phyloP scores from a whole-genome alignment of 1,284 basidiomycete genomes.

The Malassezia globosa region DNA sequence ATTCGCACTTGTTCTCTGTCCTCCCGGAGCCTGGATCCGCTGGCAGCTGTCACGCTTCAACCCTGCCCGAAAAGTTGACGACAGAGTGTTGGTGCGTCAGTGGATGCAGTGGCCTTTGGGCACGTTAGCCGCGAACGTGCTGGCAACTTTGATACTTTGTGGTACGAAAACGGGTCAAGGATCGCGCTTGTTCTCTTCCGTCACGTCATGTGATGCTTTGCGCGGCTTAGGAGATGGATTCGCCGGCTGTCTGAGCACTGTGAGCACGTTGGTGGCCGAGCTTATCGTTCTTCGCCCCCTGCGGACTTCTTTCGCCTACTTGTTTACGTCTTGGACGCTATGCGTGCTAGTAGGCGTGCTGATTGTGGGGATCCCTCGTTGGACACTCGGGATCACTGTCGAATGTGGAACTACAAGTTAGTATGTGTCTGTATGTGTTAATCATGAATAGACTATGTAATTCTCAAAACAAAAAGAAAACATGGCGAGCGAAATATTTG shows the following conservation, averaged over 20 bases:
- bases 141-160: constrained; percentile 50
- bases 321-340: constrained; percentile 24
- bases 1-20: constrained; percentile 78
- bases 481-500: no score
- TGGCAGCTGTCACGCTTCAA: constrained; percentile 68
- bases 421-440: no score
- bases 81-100: constrained; percentile 41
- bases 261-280: constrained; percentile 86
- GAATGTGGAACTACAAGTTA: no score
- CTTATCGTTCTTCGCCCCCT: constrained; percentile 53
- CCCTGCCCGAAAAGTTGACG: constrained; percentile 59
- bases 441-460: no score
- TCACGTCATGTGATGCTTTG: constrained; percentile 25
- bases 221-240: constrained; percentile 66
- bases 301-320: constrained; percentile 29
- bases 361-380: constrained; percentile 38
- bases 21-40: constrained; percentile 74
- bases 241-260: constrained; percentile 85
- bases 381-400: no score
- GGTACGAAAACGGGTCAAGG: constrained; percentile 23
- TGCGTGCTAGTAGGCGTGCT: constrained; percentile 32
- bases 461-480: no score
- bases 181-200: constrained; percentile 9
- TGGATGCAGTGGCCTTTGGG: constrained; percentile 58
- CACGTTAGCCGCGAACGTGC: constrained; percentile 73